A percentile compares a stretch with the other conserved stretches of the same genome.
Conservation (phyloP, 2,329 filamentous ascomycete genomes). For the Domatiomyces globalis region DNA sequence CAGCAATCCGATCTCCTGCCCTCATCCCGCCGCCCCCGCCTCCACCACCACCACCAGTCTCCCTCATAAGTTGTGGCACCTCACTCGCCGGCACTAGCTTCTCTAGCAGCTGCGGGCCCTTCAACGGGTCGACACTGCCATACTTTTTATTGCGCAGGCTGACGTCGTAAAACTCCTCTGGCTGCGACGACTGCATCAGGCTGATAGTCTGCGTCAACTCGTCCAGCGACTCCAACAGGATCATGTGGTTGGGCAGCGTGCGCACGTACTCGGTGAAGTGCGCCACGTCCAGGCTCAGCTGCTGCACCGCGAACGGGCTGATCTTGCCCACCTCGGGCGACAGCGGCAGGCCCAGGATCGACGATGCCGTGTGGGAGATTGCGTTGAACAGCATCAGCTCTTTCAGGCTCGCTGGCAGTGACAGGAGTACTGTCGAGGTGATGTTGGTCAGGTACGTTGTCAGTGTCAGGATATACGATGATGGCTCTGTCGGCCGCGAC, state of each 20-base stretch:
- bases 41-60: background rate
- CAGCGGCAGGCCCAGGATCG: constrained; percentile 61
- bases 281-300: constrained; percentile 67
- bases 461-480: constrained; percentile 88
- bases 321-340: constrained; percentile 69
- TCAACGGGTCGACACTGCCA: constrained; percentile 77
- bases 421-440: constrained; percentile 86
- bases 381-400: constrained; percentile 97
- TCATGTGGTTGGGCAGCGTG: constrained; percentile 63
- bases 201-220: constrained; percentile 87
- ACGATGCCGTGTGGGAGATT: constrained; percentile 73
- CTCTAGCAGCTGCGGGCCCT: constrained; percentile 77
- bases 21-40: constrained; percentile 28
- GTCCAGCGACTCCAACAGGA: constrained; percentile 76
- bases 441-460: constrained; percentile 89
- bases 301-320: constrained; percentile 69
- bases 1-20: constrained; percentile 33
- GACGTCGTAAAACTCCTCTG: constrained; percentile 95
- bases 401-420: constrained; percentile 89
- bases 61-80: background rate
- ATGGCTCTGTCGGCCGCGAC: constrained; percentile 55
- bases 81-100: constrained; percentile 39
- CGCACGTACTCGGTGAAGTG: constrained; percentile 80
- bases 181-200: constrained; percentile 72
- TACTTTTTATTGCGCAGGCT: constrained; percentile 85